These are phyloP conservation scores for Didymosphaeria variabile DNA, from an alignment of 2,329 filamentous ascomycete genomes.

Conservation along the genomic window DNA sequence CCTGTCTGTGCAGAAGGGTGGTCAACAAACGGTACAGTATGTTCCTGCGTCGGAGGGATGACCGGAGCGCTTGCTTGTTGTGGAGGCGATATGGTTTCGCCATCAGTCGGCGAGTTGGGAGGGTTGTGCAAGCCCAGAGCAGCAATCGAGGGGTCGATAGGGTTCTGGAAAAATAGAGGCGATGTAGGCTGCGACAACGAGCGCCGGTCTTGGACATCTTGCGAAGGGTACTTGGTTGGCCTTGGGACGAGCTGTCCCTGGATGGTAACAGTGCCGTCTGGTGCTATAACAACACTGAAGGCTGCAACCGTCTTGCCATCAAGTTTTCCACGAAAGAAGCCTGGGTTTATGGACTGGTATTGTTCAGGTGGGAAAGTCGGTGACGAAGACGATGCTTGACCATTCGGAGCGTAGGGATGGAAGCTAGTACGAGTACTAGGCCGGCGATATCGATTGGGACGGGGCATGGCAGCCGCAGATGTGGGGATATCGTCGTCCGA, in stretches of 20 bases:
- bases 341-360: slow-evolving; percentile 14
- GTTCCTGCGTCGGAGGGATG: not conserved
- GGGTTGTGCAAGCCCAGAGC: not conserved
- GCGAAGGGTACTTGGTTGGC: slow-evolving; percentile 15
- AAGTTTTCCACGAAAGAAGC: slow-evolving; percentile 14
- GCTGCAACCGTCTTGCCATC: slow-evolving; percentile 5
- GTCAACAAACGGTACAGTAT: not conserved
- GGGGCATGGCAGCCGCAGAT: slow-evolving; percentile 22
- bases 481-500: slow-evolving; percentile 14
- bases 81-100: not conserved
- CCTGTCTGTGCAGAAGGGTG: not conserved
- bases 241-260: slow-evolving; percentile 23
- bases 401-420: slow-evolving; percentile 2
- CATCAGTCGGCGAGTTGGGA: not conserved
- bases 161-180: slow-evolving; percentile 3
- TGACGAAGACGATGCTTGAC: slow-evolving; percentile 4
- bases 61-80: not conserved
- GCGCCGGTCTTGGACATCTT: slow-evolving; percentile 10
- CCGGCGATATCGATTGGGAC: slow-evolving; percentile 23
- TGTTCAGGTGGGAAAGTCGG: slow-evolving; percentile 15
- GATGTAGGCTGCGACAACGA: slow-evolving; percentile 10
- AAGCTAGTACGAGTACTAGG: slow-evolving; percentile 10
- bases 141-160: slow-evolving; percentile 6
- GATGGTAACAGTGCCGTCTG: slow-evolving; percentile 22
- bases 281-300: slow-evolving; percentile 11